Evolutionary conservation across 495 filamentous ascomycete genomes (phyloP), one percentile per base, ranked within the genome.

Genomic region (Penicillium fimorum): DNA sequence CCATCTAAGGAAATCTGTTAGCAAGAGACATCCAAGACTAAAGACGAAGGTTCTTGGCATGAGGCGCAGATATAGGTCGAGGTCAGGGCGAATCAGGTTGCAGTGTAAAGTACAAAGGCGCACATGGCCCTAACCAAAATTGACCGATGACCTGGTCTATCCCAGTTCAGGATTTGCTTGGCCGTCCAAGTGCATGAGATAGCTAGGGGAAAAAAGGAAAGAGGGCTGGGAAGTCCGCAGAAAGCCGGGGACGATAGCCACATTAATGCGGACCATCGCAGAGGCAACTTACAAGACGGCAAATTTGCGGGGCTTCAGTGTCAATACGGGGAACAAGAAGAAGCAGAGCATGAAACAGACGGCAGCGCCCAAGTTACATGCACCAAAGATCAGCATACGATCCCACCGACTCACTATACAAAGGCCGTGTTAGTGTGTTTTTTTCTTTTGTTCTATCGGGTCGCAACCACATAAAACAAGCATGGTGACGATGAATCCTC

Each of bases 261-360:
- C 24, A 38, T 32, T 17, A 29, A 44, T 47, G 57, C 35, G 55
- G 43, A 25, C 35, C 43, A 49, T 54, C 56, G 45, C 45, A 25
- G 46, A 51, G 60, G 56, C 46, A 59, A 92, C 93, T 87, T 85
- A 97, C 94, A 98, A 71, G 56, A 96, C 89, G 47, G 94, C 94
- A 68, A 98, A 96, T 78, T 98, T 98, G 66, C 88, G 82, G 55
- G 94, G 94, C 74, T 80, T 87, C 58, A 87, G 71, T 58, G 86
- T 77, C 55, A 94, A 78, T 47, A 92, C 76, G 25, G 92, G 91
- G 75, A 94, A 91, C 30, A 98, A 78, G 67, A 84, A 84, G 76
- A 97, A 95, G 78, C 90, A 95, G 62, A 94, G 80, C 57, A 94
- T 82, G 75, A 98, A 98, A 77, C 95, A 92, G 52, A 88, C 90